These are phyloP conservation scores for Cenchrus americanus DNA, from an alignment of 176 grass and related monocot species.

Conservation along the genomic window DNA sequence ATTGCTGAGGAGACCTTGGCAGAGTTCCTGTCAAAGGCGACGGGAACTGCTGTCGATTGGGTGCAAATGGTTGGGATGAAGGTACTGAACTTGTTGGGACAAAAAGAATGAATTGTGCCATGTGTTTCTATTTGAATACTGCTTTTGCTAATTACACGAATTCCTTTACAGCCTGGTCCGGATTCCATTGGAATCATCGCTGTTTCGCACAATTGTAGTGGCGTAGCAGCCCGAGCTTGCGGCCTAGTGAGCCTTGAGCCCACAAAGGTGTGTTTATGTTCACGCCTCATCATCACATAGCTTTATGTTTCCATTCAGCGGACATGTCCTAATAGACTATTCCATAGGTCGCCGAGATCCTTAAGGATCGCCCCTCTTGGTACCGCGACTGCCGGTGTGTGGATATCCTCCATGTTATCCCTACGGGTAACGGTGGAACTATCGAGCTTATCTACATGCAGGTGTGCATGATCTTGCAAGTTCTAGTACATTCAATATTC, in stretches of 20 bases:
- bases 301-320: constrained; percentile 49
- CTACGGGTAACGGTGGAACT: constrained; percentile 90
- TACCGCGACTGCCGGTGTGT: constrained; percentile 86
- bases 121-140: constrained; percentile 32
- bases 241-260: constrained; percentile 99
- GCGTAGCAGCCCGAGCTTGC: constrained; percentile 96
- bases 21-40: constrained; percentile 98
- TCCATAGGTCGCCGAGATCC: constrained; percentile 93
- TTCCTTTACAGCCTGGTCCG: constrained; percentile 95
- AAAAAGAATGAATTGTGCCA: constrained; percentile 26
- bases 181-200: constrained; percentile 99
- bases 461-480: constrained; percentile 46
- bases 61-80: constrained; percentile 99
- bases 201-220: constrained; percentile 99
- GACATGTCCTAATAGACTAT: constrained; percentile 45
- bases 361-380: constrained; percentile 95
- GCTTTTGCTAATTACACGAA: not conserved
- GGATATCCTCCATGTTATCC: constrained; percentile 91
- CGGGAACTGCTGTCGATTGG: constrained; percentile 97
- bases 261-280: constrained; percentile 74
- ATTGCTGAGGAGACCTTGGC: constrained; percentile 99
- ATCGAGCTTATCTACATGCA: constrained; percentile 99
- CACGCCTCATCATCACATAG: constrained; percentile 18
- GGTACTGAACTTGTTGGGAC: constrained; percentile 43
- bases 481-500: not conserved